phyloP scores from a whole-genome alignment of 2,329 filamentous ascomycete species.

The Massarina eburnea region DNA sequence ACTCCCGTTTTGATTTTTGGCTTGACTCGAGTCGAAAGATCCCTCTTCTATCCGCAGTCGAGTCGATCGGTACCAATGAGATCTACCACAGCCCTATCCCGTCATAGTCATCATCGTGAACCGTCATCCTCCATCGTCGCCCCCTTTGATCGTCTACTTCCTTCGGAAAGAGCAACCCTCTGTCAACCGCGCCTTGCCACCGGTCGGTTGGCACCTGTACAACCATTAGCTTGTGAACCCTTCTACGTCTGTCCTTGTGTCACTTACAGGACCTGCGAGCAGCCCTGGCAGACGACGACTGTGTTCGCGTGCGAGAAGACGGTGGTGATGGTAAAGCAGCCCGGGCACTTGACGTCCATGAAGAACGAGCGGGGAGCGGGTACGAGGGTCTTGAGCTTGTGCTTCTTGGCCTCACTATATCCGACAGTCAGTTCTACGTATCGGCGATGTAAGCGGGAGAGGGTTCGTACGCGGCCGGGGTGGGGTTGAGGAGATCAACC shows the following conservation, averaged over 20 bases:
- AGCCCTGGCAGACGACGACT: conserved; percentile 98
- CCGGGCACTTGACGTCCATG: conserved; percentile 99
- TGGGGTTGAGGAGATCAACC: conserved; percentile 99
- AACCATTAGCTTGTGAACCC: conserved; percentile 25
- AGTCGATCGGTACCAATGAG: conserved; percentile 45
- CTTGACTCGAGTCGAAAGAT: conserved; percentile 46
- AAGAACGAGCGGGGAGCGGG: conserved; percentile 98
- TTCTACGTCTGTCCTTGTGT: conserved; percentile 4
- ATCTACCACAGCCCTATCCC: conserved; percentile 40
- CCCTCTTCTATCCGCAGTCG: conserved; percentile 49
- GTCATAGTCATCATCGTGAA: conserved; percentile 43
- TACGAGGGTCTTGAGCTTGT: conserved; percentile 99
- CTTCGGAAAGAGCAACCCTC: conserved; percentile 99
- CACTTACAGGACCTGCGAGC: conserved; percentile 84
- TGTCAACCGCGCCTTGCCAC: conserved; percentile 97
- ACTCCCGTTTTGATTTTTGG: conserved; percentile 47
- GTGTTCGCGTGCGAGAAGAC: conserved; percentile 99
- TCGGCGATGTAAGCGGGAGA: conserved; percentile 9
- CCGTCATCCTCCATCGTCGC: conserved; percentile 35
- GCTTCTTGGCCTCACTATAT: conserved; percentile 86
- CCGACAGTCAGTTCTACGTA: conserved; percentile 28
- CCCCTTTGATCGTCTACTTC: conserved; percentile 73
- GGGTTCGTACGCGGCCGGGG: conserved; percentile 68
- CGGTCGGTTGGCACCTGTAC: conserved; percentile 84
- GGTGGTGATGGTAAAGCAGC: conserved; percentile 99